These are phyloP conservation scores for Penicillium sp. DNA, from an alignment of 2,329 filamentous ascomycete species.

Conservation along the genomic window DNA sequence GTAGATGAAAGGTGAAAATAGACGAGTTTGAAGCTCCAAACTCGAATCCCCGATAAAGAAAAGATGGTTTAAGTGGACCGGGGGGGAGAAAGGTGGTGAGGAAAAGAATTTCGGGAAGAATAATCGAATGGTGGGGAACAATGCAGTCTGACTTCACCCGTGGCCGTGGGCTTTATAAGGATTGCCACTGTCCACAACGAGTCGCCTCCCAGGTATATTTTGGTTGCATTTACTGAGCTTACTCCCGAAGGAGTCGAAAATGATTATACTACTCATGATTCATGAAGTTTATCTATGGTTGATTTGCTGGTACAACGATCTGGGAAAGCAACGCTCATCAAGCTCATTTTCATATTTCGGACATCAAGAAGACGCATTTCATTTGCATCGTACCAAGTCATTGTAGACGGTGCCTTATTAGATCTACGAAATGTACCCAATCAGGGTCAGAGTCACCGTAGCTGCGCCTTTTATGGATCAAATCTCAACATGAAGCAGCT, in stretches of 20 bases:
- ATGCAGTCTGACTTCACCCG: conserved; percentile 22
- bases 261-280: neutral
- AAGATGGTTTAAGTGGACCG: conserved; percentile 20
- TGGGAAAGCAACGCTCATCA: no score
- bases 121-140: conserved; percentile 24
- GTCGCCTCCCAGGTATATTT: neutral
- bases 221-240: no score
- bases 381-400: neutral
- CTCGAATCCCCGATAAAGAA: conserved; percentile 25
- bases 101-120: conserved; percentile 31
- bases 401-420: neutral
- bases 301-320: neutral
- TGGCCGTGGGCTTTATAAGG: conserved; percentile 8
- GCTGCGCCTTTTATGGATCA: conserved; percentile 5
- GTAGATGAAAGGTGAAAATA: conserved; percentile 3
- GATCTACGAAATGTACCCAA: neutral
- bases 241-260: no score
- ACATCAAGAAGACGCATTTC: neutral
- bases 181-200: conserved; percentile 11
- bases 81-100: conserved; percentile 17
- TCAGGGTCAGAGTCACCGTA: neutral
- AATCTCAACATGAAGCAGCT: conserved; percentile 30
- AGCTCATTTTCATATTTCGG: neutral
- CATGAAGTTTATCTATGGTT: no score
- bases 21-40: conserved; percentile 6